Evolutionary conservation across 768 basidiomycete genomes (phyloP).

Genomic region (Naematelia encephala): DNA sequence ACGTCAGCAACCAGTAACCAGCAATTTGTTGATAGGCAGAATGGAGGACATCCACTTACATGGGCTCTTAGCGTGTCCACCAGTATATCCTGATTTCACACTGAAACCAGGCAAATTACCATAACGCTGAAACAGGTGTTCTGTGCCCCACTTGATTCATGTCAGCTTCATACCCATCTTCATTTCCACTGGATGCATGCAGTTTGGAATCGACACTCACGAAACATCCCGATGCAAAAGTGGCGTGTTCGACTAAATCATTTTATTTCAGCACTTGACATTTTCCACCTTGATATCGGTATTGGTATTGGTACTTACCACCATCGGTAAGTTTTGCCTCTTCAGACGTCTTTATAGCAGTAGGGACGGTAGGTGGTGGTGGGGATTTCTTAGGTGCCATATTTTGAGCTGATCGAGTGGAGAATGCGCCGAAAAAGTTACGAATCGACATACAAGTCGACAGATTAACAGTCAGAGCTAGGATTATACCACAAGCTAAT

Average conservation of each 20-base stretch:
- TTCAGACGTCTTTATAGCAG: conserved; percentile 43
- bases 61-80: conserved; percentile 40
- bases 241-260: conserved; percentile 47
- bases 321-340: conserved; percentile 33
- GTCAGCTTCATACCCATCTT: not conserved
- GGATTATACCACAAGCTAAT: too few species aligned
- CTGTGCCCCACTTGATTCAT: conserved; percentile 45
- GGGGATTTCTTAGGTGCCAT: conserved; percentile 33
- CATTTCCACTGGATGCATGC: too few species aligned
- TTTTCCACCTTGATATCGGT: not conserved
- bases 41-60: conserved; percentile 22
- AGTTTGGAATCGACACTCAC: too few species aligned
- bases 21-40: too few species aligned
- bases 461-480: too few species aligned
- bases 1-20: not conserved
- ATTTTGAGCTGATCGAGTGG: conserved; percentile 4
- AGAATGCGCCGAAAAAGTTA: conserved; percentile 12
- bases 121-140: conserved; percentile 49
- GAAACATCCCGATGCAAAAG: conserved; percentile 50
- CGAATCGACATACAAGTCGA: conserved; percentile 8
- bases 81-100: conserved; percentile 46
- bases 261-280: not conserved
- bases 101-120: conserved; percentile 46
- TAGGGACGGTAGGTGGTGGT: conserved; percentile 47
- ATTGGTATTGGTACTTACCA: conserved; percentile 26